Evolutionary conservation across 2,329 filamentous ascomycete species (phyloP).

Genomic region (Fusarium zealandicum): DNA sequence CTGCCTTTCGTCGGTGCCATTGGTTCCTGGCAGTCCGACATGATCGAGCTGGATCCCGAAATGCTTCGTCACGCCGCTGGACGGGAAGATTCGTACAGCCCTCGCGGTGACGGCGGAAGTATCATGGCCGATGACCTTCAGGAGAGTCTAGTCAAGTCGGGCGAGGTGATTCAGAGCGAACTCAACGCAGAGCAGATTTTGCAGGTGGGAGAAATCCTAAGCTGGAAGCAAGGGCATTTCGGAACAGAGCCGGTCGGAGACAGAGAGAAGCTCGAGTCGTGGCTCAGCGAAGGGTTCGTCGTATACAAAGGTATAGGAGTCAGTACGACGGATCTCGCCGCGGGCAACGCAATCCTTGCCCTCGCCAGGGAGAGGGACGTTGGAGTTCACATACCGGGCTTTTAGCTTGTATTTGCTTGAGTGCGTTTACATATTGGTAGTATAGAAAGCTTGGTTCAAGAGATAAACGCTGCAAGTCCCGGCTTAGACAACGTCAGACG

Average conservation of each 20-base stretch:
- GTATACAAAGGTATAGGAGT: conserved; percentile 41
- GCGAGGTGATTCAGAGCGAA: conserved; percentile 70
- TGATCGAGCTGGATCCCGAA: conserved; percentile 72
- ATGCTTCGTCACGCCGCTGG: conserved; percentile 51
- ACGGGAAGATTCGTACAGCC: conserved; percentile 5
- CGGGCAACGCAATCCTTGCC: conserved; percentile 41
- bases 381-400: conserved; percentile 11
- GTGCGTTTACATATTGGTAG: neutral
- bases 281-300: conserved; percentile 36
- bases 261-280: conserved; percentile 6
- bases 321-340: conserved; percentile 46
- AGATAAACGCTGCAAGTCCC: neutral
- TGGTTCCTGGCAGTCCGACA: conserved; percentile 65
- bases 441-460: neutral
- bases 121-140: conserved; percentile 64
- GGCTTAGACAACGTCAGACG: neutral
- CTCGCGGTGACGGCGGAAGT: neutral
- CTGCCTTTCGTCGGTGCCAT: conserved; percentile 56
- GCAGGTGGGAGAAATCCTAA: conserved; percentile 60
- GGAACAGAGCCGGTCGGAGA: neutral
- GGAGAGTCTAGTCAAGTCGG: conserved; percentile 68
- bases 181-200: conserved; percentile 65
- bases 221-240: conserved; percentile 3
- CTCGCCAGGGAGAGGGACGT: conserved; percentile 34
- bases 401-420: conserved; percentile 5